phyloP scores from a whole-genome alignment of 495 filamentous ascomycete genomes.

The Hyaloscypha hepaticicola region DNA sequence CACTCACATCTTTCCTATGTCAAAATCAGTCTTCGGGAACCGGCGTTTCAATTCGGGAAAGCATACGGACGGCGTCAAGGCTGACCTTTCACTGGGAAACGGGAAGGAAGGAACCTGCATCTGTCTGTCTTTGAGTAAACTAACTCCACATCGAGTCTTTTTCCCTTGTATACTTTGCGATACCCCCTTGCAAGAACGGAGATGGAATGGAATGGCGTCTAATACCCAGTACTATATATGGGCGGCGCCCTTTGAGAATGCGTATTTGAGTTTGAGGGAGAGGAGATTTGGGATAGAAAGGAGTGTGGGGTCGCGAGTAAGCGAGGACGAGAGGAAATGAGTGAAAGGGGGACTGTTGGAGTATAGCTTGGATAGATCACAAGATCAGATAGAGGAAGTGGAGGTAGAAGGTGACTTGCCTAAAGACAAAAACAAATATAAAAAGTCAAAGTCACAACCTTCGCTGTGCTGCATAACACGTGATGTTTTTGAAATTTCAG shows the following conservation, averaged over 20 bases:
- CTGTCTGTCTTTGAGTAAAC: background rate
- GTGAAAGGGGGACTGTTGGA: background rate
- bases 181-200: conserved; percentile 18
- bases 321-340: background rate
- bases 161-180: conserved; percentile 30
- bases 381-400: background rate
- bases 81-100: background rate
- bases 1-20: conserved; percentile 13
- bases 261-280: background rate
- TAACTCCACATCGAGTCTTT: conserved; percentile 10
- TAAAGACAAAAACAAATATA: background rate
- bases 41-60: background rate
- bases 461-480: too few species aligned
- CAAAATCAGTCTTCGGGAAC: background rate
- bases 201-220: conserved; percentile 16
- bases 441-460: background rate
- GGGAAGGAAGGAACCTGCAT: conserved; percentile 2
- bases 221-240: background rate
- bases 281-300: background rate
- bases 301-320: too few species aligned
- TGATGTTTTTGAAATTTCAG: too few species aligned
- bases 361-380: conserved; percentile 2
- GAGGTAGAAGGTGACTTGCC: background rate
- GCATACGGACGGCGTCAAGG: conserved; percentile 5
- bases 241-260: background rate